These are phyloP conservation scores for Betula pendula DNA, from an alignment of 306 rosid species.

Conservation along the genomic window DNA sequence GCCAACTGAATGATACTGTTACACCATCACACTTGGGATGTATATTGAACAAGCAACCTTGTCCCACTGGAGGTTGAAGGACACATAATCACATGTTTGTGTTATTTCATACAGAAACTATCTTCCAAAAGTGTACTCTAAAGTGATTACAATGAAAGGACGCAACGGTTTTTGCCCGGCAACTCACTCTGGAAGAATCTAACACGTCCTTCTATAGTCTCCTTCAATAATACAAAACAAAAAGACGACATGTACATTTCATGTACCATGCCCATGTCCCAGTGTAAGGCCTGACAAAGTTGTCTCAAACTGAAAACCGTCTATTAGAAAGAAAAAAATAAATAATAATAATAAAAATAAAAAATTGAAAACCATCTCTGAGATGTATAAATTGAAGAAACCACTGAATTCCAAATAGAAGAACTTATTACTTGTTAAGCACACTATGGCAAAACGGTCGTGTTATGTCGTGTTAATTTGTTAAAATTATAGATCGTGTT, in stretches of 20 bases:
- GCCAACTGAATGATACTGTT: no score
- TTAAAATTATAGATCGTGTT: no score
- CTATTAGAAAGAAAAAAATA: not conserved
- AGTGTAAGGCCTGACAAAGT: not conserved
- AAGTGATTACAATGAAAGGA: not conserved
- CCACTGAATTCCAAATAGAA: not conserved
- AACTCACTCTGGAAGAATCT: not conserved
- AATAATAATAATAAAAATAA: not conserved
- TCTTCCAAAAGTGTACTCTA: no score
- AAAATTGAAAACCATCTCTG: no score
- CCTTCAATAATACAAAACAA: not conserved
- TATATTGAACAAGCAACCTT: no score
- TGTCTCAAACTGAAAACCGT: not conserved
- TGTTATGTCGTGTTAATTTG: no score
- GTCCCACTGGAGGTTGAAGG: no score
- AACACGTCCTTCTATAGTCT: not conserved
- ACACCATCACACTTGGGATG: no score
- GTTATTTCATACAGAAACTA: no score
- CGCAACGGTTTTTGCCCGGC: not conserved
- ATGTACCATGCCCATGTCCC: not conserved
- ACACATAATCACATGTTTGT: no score
- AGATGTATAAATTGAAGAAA: no score
- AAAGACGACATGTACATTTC: not conserved
- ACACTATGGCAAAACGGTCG: no score
- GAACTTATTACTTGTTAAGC: not conserved